Conservation (phyloP, 768 basidiomycete species). For the Cystobasidium ongulense region DNA sequence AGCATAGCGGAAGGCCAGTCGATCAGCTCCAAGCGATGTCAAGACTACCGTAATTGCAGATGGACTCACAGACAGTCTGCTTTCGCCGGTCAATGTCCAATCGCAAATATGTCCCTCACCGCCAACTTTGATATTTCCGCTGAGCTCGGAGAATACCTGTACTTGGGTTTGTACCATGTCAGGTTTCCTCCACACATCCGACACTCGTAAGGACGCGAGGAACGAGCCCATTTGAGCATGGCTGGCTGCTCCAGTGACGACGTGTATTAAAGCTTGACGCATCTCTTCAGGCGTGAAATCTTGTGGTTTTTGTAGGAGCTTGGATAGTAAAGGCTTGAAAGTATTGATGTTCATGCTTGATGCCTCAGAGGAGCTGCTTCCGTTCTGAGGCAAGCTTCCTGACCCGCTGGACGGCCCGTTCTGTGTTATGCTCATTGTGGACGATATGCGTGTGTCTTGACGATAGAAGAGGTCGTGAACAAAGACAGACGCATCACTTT, state of each 20-base stretch:
- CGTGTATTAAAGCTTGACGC: conserved; percentile 53
- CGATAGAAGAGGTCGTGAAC: too few species aligned
- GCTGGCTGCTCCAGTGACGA: conserved; percentile 52
- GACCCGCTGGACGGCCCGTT: not conserved
- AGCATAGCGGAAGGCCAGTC: conserved; percentile 58
- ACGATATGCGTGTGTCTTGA: too few species aligned
- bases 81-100: conserved; percentile 20
- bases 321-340: conserved; percentile 68
- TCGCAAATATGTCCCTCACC: conserved; percentile 47
- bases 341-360: conserved; percentile 46
- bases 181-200: conserved; percentile 65
- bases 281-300: conserved; percentile 56
- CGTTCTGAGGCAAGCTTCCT: not conserved
- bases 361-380: not conserved
- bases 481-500: not conserved
- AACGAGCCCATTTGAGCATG: conserved; percentile 81
- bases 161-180: conserved; percentile 74
- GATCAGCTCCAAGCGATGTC: conserved; percentile 87
- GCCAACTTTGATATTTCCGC: conserved; percentile 58
- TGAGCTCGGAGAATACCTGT: conserved; percentile 60
- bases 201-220: conserved; percentile 72
- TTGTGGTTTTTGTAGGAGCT: conserved; percentile 51
- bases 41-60: too few species aligned
- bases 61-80: conserved; percentile 36
- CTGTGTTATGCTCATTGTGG: not conserved